phyloP scores from a whole-genome alignment of 257 asterid genomes.

The Hygrophila difformis region DNA sequence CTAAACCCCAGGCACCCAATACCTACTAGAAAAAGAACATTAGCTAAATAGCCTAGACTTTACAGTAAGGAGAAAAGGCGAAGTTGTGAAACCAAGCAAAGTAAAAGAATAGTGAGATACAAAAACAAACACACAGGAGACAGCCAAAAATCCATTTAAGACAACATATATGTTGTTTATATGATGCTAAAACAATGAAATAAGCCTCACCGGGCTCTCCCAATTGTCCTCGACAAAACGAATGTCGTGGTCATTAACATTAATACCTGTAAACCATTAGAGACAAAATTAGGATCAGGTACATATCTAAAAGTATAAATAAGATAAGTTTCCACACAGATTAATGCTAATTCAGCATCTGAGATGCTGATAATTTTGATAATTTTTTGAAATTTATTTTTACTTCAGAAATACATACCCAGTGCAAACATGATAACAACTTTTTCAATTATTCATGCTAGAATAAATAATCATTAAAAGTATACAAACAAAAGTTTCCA shows the following conservation, averaged over 20 bases:
- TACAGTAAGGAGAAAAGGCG: background rate
- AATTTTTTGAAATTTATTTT: too few relatives aligned
- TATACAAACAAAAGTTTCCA: too few relatives aligned
- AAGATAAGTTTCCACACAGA: too few relatives aligned
- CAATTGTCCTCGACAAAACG: constrained; percentile 99
- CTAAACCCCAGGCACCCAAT: constrained; percentile 99
- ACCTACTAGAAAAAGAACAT: constrained; percentile 48
- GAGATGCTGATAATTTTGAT: too few relatives aligned
- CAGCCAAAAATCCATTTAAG: background rate
- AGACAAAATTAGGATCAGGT: background rate
- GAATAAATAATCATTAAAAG: too few relatives aligned
- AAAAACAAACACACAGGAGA: constrained; percentile 2
- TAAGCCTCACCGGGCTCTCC: constrained; percentile 98
- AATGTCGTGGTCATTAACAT: constrained; percentile 88
- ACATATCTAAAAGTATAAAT: too few relatives aligned
- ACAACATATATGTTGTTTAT: constrained; percentile 7
- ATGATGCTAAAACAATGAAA: constrained; percentile 13
- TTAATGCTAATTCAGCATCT: too few relatives aligned
- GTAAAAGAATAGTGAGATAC: constrained; percentile 10
- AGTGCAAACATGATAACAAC: too few relatives aligned
- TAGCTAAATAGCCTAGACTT: constrained; percentile 11
- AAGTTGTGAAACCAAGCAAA: constrained; percentile 2
- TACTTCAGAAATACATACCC: too few relatives aligned
- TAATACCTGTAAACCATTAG: constrained; percentile 49
- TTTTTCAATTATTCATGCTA: too few relatives aligned